Conservation (phyloP, 805 yeast genomes). For the Spathaspora sp. region DNA sequence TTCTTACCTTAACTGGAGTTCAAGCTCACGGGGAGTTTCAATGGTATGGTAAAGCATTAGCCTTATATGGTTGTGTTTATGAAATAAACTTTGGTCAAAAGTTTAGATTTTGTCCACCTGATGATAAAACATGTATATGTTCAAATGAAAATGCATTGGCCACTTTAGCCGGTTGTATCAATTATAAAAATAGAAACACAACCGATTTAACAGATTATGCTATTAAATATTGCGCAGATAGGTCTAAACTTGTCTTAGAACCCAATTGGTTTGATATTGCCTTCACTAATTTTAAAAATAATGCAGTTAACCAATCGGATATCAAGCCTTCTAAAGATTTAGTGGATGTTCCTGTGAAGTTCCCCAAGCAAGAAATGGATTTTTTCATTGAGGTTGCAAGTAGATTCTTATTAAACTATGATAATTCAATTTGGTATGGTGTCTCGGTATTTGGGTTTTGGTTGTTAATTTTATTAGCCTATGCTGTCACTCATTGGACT, state of each 20-base stretch:
- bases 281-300: slow-evolving; percentile 9
- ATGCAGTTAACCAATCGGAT: slow-evolving; percentile 9
- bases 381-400: slow-evolving; percentile 12
- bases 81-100: not conserved
- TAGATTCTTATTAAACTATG: slow-evolving; percentile 18
- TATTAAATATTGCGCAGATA: slow-evolving; percentile 17
- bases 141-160: slow-evolving; percentile 22
- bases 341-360: slow-evolving; percentile 21
- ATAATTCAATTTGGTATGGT: slow-evolving; percentile 24
- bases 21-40: not conserved
- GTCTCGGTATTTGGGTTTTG: slow-evolving; percentile 46
- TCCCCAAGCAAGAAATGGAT: slow-evolving; percentile 12
- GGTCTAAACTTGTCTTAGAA: slow-evolving; percentile 1
- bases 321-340: slow-evolving; percentile 1
- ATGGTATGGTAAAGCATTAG: not conserved
- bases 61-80: slow-evolving; percentile 1
- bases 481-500: slow-evolving; percentile 41
- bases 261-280: slow-evolving; percentile 14
- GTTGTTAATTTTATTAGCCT: slow-evolving; percentile 40
- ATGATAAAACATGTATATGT: slow-evolving; percentile 18
- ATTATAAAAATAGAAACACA: slow-evolving; percentile 8
- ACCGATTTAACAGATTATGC: slow-evolving; percentile 5
- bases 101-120: not conserved
- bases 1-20: not conserved
- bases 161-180: slow-evolving; percentile 25